Base-by-base conservation (phyloP, 768 basidiomycete genomes). In the Boletus tomentosulus region DNA sequence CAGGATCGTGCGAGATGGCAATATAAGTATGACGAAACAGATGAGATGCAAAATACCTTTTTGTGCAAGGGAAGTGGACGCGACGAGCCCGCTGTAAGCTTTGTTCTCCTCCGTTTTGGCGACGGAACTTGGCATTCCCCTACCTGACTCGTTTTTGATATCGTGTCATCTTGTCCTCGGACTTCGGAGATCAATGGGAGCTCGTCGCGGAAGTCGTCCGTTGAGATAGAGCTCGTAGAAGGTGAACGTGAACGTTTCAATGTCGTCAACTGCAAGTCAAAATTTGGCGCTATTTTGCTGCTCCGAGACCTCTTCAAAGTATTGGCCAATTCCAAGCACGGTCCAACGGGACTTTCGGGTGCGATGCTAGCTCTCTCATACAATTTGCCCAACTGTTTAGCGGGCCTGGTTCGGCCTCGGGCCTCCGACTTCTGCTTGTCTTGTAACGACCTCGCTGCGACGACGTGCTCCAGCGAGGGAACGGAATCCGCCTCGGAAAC, bases 211-310 rank as follows among this genome's bases (percentile, higher is more conserved):
- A 76, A 76, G 30, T 63, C 65, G 50, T 68, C 62, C 22, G 62
- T 44, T 13, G 65, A 61, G 34, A 59, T 28, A 15, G 50, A 51
- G 12, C 50, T 57, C 30, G 51, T 28, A 19, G 55, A 35, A 39
- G 66, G 46, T 9, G 70, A 69, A 25, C 49, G 50, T 58, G 53
- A 54, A 59, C 66, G 56, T 57, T 58, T 52, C 48, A 64, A 49
- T 43, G 63, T 59, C 44, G 78, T 66, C 45, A 85, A 76, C 48
- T 80, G 71, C 24, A 86, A 57, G 54, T 81, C 73, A 56, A 83
- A 82, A 55, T 81, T 72, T 25, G 78, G 74, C 3, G 60, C 55
- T 8, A 66, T 37, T 55, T 60, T 73, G n/a, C 22, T 37, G 15
- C n/a, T 44, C 35, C 46, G 50, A 22, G 50, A 39, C 47, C 39